Evolutionary conservation across 768 basidiomycete species (phyloP), one percentile per base, ranked within the genome.

Genomic region (Lactifluus rugatus): DNA sequence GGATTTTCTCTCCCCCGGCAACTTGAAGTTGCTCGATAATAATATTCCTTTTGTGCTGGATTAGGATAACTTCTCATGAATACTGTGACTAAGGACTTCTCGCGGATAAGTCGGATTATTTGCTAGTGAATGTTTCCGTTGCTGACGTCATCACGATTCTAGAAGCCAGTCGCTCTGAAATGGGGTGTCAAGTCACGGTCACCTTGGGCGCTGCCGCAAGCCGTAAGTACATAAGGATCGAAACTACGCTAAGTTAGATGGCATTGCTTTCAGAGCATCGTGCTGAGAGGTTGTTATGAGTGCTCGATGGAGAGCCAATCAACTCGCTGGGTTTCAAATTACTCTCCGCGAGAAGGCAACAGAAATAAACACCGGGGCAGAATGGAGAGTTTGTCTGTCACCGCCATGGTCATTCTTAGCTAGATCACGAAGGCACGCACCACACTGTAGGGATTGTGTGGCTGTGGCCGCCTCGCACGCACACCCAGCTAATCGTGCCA

Each of bases 291-390:
- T 26, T 53, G 47, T 5, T 31, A 32, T 42, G 42, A 37, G 41
- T 44, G 41, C 16, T 26, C 3, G n/a, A 42, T 48, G 14, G 41
- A 48, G 50, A 58, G 39, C 14, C 32, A 48, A 34, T 31, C 16
- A 19, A 57, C 42, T 62, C 61, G 61, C 61, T 62, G 61, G 59
- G 61, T 62, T 62, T 53, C 13, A 62, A 62, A 62, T 62, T 62
- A 46, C 39, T 44, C 61, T 61, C 58, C 58, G 61, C 61, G 61
- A 60, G 44, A 58, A 49, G 57, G 47, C 36, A 53, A 53, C 46
- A 39, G 50, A 42, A 28, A 52, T 58, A 41, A 50, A 53, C 48
- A 34, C 34, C 34, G 34, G 52, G 51, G 58, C 52, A 45, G 41
- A 50, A 46, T 61, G 48, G 34, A 55, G 58, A 60, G 48, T 51